Base-by-base conservation (phyloP, 768 basidiomycete genomes). In the Amanita pseudoporphyria region DNA sequence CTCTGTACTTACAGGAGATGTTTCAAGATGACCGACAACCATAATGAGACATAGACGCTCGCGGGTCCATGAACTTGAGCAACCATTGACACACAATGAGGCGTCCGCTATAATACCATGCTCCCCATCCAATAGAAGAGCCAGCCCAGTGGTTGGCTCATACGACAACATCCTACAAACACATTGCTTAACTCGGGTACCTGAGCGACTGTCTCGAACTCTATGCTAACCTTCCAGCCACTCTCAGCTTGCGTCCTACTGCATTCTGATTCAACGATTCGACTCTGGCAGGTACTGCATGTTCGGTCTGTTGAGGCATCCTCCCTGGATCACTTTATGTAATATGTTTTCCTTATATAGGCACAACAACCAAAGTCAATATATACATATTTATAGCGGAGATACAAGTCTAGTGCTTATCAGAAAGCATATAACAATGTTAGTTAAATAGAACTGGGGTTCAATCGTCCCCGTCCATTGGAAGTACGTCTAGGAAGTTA, bases 11-110 rank as follows among this genome's bases (percentile, higher is more conserved):
- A 80, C 78, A 54, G 65, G 57, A 52, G 64, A 59, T 28, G 57
- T 60, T 57, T 85, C 84, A 45, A 85, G 62, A 58, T 79, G 70
- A 32, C 83, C 83, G 36, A 84, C 62, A 18, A 71, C 72, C 65
- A 77, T 74, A 32, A 82, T 64, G 32, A 68, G 68, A 53, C 67
- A 62, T 53, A 78, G 68, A 19, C 66, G 69, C 55, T 85, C 79
- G 36, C 69, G 64, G 21, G 73, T 67, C 83, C 84, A 85, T 28
- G 53, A 48, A 10, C 55, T 46, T 22, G 67, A 62, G 54, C 59
- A 57, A 1, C 62, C 55, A 57, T 72, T 70, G 32, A 84, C 52
- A 51, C 77, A 78, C 10, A 80, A 67, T 39, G 71, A 67, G 7
- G 71, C 71, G 58, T 86, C 81, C 6, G 84, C 75, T 9, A 82